These are phyloP conservation scores for Apiospora kogelbergensis DNA, from an alignment of 2,329 filamentous ascomycete genomes.

Conservation along the genomic window DNA sequence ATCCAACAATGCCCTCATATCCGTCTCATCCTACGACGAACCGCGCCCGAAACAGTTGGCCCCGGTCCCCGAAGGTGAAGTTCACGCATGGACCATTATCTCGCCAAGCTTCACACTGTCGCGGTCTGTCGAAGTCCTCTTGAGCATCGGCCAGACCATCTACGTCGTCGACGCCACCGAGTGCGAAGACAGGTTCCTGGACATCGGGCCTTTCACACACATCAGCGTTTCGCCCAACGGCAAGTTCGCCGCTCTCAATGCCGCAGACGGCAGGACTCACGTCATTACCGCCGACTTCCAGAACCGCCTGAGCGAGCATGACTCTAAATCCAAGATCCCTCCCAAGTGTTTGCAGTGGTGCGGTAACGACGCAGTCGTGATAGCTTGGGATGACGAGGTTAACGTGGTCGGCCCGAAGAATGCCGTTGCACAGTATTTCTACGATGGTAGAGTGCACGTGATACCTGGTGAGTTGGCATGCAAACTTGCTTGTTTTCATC, in stretches of 20 bases:
- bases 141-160: constrained; percentile 82
- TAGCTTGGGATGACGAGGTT: constrained; percentile 97
- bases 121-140: constrained; percentile 85
- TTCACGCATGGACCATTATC: constrained; percentile 87
- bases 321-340: constrained; percentile 79
- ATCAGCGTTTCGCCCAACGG: constrained; percentile 90
- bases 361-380: constrained; percentile 86
- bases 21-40: constrained; percentile 87
- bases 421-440: constrained; percentile 75
- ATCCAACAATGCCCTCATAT: constrained; percentile 81
- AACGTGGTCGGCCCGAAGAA: constrained; percentile 88
- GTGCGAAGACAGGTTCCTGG: constrained; percentile 85
- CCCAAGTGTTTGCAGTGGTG: constrained; percentile 95
- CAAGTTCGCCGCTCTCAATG: constrained; percentile 84
- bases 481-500: not conserved
- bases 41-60: constrained; percentile 84
- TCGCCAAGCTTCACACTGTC: constrained; percentile 87
- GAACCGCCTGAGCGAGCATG: constrained; percentile 85
- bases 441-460: constrained; percentile 87
- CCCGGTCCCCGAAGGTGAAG: constrained; percentile 70
- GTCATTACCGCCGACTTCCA: constrained; percentile 96
- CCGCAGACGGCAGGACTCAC: constrained; percentile 80
- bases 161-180: constrained; percentile 86
- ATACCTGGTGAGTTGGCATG: constrained; percentile 64
- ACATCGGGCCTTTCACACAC: constrained; percentile 90